These are phyloP conservation scores for Triticum turgidum DNA, from an alignment of 176 grass and related monocot species.

Conservation along the genomic window DNA sequence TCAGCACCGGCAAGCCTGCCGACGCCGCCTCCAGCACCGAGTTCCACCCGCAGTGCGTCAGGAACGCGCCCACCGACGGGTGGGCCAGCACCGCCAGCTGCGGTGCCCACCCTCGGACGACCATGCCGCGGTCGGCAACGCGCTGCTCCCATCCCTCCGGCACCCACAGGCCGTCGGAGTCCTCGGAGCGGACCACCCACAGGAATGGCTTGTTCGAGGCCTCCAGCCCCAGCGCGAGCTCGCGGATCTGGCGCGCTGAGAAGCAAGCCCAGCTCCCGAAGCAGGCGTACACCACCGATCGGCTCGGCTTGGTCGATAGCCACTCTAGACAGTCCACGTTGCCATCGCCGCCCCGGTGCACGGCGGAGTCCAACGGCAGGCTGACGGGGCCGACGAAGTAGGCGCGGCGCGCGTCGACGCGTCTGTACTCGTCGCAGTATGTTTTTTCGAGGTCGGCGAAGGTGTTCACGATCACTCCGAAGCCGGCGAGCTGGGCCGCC, in stretches of 20 bases:
- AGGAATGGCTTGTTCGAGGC: conserved; percentile 59
- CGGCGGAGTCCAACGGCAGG: not conserved
- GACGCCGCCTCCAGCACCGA: conserved; percentile 67
- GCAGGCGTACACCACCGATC: conserved; percentile 70
- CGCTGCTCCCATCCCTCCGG: conserved; percentile 69
- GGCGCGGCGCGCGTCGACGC: conserved; percentile 53
- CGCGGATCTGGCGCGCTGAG: conserved; percentile 28
- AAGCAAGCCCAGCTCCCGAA: conserved; percentile 86
- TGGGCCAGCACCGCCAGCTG: conserved; percentile 72
- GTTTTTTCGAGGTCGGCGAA: conserved; percentile 54
- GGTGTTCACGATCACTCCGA: conserved; percentile 76
- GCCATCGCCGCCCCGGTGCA: conserved; percentile 33
- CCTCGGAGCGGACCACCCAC: conserved; percentile 54
- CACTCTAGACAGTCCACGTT: conserved; percentile 50
- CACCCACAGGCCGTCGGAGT: not conserved
- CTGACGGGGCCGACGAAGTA: conserved; percentile 75
- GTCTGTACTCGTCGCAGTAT: conserved; percentile 68
- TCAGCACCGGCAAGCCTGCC: conserved; percentile 62
- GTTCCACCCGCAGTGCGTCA: conserved; percentile 55
- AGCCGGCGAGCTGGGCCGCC: conserved; percentile 50
- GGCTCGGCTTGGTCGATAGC: conserved; percentile 48
- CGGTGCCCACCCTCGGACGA: conserved; percentile 66
- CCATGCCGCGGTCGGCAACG: conserved; percentile 42
- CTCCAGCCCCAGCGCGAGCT: conserved; percentile 77
- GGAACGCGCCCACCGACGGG: conserved; percentile 54